Base-by-base conservation (phyloP, 441 rosid genomes). In the Brassica hybrid region DNA sequence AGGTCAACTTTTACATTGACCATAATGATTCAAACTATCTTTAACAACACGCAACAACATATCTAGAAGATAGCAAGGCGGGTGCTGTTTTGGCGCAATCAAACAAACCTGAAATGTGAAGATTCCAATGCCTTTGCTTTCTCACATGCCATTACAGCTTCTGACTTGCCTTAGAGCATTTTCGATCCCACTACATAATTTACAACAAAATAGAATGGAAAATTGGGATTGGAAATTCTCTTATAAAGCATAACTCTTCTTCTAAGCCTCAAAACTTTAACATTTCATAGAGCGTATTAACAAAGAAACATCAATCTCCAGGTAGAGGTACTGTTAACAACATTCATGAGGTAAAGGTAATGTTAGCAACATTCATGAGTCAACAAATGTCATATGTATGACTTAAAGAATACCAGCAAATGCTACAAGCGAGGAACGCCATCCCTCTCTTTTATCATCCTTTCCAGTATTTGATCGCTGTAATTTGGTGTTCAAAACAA, bases 401-500 rank as follows among this genome's bases (percentile, higher is more conserved):
- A 7, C 8, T 23, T 54, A 11, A 65, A 21, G 2, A 41, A 7
- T 86, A 93, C 94, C 91, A 87, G 81, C 48, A 93, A 69, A 34
- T 34, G 38, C 97, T 94, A 89, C 79, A 86, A 21, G 85, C 38
- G 90, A 38, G 92, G 90, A 62, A 65, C 79, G 16, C 91, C 91
- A 12, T 87, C 89, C 75, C 93, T 86, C 76, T 79, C 87, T 76
- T 84, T 84, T 69, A 86, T 79, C 77, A 57, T 84, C 77, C 73
- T 79, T 76, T 84, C 81, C 0, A 93, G 73, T 30, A 77, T 81
- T 89, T 83, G 43, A 83, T 76, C 5, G 86, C 98, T 91, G 61
- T 74, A 67, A 54, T 45, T 4, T 18, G 6, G 14, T 65, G 69
- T 81, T 34, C 45, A 30, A 34, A 34, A 34, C 38, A 34, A 2